These are phyloP conservation scores for Eurotiales sp. DNA, from an alignment of 2,329 filamentous ascomycete genomes.

Conservation along the genomic window DNA sequence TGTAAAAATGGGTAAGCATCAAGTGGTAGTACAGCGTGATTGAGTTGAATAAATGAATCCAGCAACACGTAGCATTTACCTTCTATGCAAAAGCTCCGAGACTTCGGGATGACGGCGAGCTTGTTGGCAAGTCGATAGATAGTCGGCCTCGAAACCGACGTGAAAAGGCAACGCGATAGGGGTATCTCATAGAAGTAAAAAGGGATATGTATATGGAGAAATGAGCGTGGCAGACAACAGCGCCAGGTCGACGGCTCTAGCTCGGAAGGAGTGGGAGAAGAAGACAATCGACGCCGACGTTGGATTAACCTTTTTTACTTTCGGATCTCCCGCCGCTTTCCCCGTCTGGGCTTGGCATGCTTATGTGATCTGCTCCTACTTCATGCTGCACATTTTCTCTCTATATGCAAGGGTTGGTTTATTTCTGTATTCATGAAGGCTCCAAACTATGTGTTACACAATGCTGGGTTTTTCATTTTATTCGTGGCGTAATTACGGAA, in stretches of 20 bases:
- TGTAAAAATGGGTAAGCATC: too few species aligned
- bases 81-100: not conserved
- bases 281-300: not conserved
- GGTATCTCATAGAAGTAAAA: not conserved
- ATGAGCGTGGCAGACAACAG: not conserved
- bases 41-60: not conserved
- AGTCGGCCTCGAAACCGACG: not conserved
- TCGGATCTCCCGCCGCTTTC: conserved; percentile 2
- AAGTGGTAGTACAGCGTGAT: not conserved
- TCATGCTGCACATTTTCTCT: too few species aligned
- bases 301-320: conserved; percentile 8
- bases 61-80: not conserved
- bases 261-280: not conserved
- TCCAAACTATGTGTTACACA: too few species aligned
- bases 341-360: conserved; percentile 8
- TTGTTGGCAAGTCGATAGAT: not conserved
- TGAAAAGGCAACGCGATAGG: not conserved
- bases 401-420: too few species aligned
- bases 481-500: too few species aligned
- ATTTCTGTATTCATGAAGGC: too few species aligned
- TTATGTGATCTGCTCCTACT: conserved; percentile 3
- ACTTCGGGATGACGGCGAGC: not conserved
- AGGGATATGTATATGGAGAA: not conserved
- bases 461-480: too few species aligned
- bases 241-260: not conserved